Evolutionary conservation across 148 eudicot genomes (phyloP), one percentile per base, ranked within the genome.

Genomic region (Diospyros lotus): DNA sequence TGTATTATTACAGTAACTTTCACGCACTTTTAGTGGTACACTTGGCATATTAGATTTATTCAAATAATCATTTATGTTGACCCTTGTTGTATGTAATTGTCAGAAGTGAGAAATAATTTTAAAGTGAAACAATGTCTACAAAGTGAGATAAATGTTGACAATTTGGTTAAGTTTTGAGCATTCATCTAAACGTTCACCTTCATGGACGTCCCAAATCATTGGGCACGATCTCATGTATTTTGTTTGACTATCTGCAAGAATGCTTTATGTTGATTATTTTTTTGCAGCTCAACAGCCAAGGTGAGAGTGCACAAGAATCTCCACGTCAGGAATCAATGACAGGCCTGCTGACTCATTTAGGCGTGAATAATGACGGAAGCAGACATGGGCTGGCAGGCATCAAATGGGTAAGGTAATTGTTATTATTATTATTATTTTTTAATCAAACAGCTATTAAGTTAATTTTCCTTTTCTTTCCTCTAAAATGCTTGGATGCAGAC

Each of bases 361-460:
- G 80, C 75, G 46, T 72, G 56, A 71, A 58, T 45, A 77, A 78
- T 69, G 79, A 79, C 15, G 89, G 88, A 67, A 83, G 80, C 66
- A 88, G 88, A 85, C 83, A 84, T 7, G 94, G 87, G 42, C 73
- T 85, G 43, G 85, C 87, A 72, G 78, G 77, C 74, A 77, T 90
- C 62, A 88, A 78, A 73, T 88, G 86, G 90, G 94, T 87, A 87
- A 39, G 15, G 7, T 81, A 6, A 38, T 15, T 48, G 10, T 42
- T n/a, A 28, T 43, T n/a, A 6, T n/a, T n/a, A 53, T 67, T 64
- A 53, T 42, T 65, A 0, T 42, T 6, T 53, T 64, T 58, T 39
- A 56, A 13, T 76, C 17, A 64, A 40, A 55, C 46, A 67, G 5
- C 64, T 79, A 28, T 28, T 28, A n/a, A 38, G 28, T 44, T 55